Conservation (phyloP, 164 flowering plant genomes). For the Santalum album region DNA sequence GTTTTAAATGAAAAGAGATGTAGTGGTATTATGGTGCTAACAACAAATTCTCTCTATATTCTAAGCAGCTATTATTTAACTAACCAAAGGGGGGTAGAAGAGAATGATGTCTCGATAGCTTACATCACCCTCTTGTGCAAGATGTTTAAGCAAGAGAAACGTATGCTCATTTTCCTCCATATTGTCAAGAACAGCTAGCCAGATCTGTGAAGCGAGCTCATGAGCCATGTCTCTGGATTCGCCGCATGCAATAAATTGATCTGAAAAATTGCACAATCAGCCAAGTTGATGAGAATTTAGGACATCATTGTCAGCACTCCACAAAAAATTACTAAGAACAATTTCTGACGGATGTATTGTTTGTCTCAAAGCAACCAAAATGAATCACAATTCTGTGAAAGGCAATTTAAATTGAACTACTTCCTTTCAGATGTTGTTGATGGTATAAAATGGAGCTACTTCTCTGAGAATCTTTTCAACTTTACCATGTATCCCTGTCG, state of each 20-base stretch:
- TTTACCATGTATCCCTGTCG: no score
- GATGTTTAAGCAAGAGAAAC: constrained; percentile 51
- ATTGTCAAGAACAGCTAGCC: constrained; percentile 77
- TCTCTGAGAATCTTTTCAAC: no score
- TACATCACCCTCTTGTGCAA: constrained; percentile 70
- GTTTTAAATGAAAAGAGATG: no score
- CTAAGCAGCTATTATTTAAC: background rate
- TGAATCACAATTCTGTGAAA: no score
- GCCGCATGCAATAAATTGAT: constrained; percentile 81
- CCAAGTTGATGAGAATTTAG: background rate
- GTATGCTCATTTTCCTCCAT: constrained; percentile 70
- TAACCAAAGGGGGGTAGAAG: background rate
- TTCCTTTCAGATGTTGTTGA: no score
- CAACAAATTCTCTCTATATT: background rate
- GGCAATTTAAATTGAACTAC: no score
- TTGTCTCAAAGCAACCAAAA: no score
- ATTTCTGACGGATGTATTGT: no score
- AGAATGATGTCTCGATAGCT: constrained; percentile 16
- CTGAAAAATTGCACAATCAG: constrained; percentile 25
- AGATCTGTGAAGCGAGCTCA: constrained; percentile 67
- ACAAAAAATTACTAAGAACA: no score
- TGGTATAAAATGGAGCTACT: no score
- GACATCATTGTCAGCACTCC: background rate
- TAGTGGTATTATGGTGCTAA: no score
- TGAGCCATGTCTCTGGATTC: constrained; percentile 58